Percentiles rank a stretch among this genome's conserved stretches.
Conservation (phyloP, 2,329 filamentous ascomycete species). For the Penicillium brevicompactum region DNA sequence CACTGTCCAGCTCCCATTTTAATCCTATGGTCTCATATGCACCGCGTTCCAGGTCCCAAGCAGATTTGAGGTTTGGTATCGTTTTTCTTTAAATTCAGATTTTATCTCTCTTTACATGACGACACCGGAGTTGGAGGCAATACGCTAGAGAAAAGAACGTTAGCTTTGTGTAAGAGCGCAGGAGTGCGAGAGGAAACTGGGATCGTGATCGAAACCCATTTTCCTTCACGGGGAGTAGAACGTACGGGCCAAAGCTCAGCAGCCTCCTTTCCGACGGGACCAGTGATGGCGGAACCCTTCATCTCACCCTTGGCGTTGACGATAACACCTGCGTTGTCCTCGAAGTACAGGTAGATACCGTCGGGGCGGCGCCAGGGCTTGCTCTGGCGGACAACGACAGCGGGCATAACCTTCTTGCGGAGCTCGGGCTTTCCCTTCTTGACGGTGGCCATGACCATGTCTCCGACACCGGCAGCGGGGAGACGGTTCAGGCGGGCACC, state of each 20-base stretch:
- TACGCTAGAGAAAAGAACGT: slow-evolving; percentile 67
- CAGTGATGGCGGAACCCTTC: slow-evolving; percentile 99
- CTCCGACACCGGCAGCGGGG: slow-evolving; percentile 94
- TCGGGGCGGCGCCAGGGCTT: slow-evolving; percentile 99
- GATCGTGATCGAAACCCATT: not conserved
- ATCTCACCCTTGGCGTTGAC: slow-evolving; percentile 99
- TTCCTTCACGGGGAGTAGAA: slow-evolving; percentile 27
- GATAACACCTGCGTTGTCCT: slow-evolving; percentile 99
- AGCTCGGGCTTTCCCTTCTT: slow-evolving; percentile 99
- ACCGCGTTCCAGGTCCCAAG: slow-evolving; percentile 28
- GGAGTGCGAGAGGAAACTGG: not conserved
- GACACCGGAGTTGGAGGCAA: slow-evolving; percentile 99
- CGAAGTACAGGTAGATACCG: slow-evolving; percentile 99
- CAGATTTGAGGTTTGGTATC: slow-evolving; percentile 31
- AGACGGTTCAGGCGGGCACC: slow-evolving; percentile 97
- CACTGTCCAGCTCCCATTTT: slow-evolving; percentile 19
- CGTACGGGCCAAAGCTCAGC: slow-evolving; percentile 98
- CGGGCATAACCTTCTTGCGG: slow-evolving; percentile 99
- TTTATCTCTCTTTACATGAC: slow-evolving; percentile 79
- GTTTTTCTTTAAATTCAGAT: slow-evolving; percentile 31
- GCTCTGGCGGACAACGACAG: slow-evolving; percentile 96
- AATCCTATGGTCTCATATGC: slow-evolving; percentile 30
- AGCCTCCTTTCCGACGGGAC: slow-evolving; percentile 98
- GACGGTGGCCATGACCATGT: slow-evolving; percentile 99
- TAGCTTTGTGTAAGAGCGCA: slow-evolving; percentile 26